A percentile compares a stretch with the other conserved stretches of the same genome.
phyloP scores from a whole-genome alignment of 2,329 filamentous ascomycete species.

The Trichoderma koningiopsis region DNA sequence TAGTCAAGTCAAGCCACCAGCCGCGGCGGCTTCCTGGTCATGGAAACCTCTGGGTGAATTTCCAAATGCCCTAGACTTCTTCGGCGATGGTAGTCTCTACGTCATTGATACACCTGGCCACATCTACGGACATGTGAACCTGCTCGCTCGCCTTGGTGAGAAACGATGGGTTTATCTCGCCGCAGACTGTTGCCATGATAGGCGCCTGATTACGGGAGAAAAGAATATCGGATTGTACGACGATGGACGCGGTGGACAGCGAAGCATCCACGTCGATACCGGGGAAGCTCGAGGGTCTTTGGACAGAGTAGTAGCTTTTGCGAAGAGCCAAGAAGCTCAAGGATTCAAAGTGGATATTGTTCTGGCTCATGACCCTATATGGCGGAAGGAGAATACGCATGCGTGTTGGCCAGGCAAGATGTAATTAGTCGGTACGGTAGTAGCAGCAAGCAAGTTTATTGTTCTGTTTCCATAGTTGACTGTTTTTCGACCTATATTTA shows the following conservation, averaged over 20 bases:
- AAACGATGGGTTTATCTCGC: conserved; percentile 7
- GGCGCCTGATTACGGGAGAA: not conserved
- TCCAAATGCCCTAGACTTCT: conserved; percentile 3
- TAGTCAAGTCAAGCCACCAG: conserved; percentile 1
- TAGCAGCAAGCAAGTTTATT: not conserved
- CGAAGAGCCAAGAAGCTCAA: not conserved
- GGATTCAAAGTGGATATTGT: not conserved
- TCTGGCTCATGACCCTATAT: conserved; percentile 6
- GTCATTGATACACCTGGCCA: conserved; percentile 18
- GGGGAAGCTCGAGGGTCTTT: not conserved
- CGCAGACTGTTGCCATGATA: conserved; percentile 11
- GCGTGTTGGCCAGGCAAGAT: conserved; percentile 13
- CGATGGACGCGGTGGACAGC: not conserved
- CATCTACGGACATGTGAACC: conserved; percentile 17
- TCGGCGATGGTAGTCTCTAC: conserved; percentile 17
- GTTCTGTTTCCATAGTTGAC: not conserved
- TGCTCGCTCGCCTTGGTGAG: conserved; percentile 7
- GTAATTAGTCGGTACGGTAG: not conserved
- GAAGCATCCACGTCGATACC: conserved; percentile 11
- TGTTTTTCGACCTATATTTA: not conserved
- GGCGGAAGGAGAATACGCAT: conserved; percentile 6
- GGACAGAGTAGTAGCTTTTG: not conserved
- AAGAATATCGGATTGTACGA: conserved; percentile 4
- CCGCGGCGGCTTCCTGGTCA: not conserved
- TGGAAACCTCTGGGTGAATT: conserved; percentile 2